Evolutionary conservation across 1,284 basidiomycete species (phyloP), one percentile per base, ranked within the genome.

Genomic region (Pseudozyma sp.): DNA sequence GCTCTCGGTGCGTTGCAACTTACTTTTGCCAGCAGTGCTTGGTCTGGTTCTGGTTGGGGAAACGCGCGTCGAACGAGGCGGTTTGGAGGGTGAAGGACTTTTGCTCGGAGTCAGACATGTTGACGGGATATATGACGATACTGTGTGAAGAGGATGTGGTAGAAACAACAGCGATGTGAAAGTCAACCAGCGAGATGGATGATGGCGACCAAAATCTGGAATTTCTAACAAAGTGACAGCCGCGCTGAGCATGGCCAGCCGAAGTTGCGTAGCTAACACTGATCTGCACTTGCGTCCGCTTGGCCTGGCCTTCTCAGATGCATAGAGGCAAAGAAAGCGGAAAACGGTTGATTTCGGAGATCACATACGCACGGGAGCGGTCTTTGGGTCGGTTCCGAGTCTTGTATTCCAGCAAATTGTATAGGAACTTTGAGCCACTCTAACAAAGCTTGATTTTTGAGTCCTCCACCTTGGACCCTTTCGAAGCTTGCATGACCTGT

Each of bases 21-120:
- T 66, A 84, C 82, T 78, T 84, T 69, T 83, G 82, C 82, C 82
- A 82, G 79, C 83, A 84, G 77, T 83, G 83, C 76, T 83, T 83
- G 65, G 82, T 84, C 66, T 85, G 83, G 78, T 84, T 84, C 81
- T 84, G 80, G 79, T 83, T 83, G 49, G 83, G 83, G 77, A 83
- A 84, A 54, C 83, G 76, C 59, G 83, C 82, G 64, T 84, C 83
- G 59, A 84, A 84, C 25, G 70, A 67, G 38, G 80, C 81, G 58
- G 83, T 84, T 52, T 83, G 82, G 19, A 84, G 77, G 66, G 76
- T 81, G 70, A 82, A 80, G 44, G 77, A 73, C 76, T 71, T 78
- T 18, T 56, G 60, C 25, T 70, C 64, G 52, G 79, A 52, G 71
- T 74, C 71, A 52, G 66, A 65, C 71, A 74, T 74, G 55, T 67